Conservation (phyloP, 2,329 filamentous ascomycete genomes). For the Colletotrichum eleusines region DNA sequence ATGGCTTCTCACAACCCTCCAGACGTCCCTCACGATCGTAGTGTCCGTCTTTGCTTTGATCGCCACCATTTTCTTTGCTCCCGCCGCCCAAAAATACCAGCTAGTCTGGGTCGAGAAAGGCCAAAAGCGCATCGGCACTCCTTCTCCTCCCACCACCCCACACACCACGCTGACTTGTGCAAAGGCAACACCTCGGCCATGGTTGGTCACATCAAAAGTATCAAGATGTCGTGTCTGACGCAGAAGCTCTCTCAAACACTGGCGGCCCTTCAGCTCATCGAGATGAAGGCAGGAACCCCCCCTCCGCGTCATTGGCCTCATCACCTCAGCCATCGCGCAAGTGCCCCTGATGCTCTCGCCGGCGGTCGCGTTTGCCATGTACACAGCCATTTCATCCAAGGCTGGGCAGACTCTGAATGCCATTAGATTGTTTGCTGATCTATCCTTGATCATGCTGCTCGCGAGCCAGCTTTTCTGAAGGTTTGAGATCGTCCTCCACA, state of each 20-base stretch:
- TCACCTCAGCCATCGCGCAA: conserved; percentile 52
- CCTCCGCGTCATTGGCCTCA: conserved; percentile 50
- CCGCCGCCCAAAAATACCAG: conserved; percentile 48
- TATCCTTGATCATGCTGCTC: conserved; percentile 45
- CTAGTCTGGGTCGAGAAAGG: conserved; percentile 62
- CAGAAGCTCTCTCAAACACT: conserved; percentile 50
- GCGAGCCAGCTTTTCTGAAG: conserved; percentile 51
- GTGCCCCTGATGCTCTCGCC: conserved; percentile 43
- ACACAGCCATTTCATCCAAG: conserved; percentile 17
- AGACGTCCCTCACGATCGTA: conserved; percentile 50
- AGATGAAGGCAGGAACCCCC: conserved; percentile 44
- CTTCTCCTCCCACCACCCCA: conserved; percentile 45
- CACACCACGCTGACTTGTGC: conserved; percentile 25
- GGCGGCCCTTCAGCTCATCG: conserved; percentile 41
- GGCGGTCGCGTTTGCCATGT: conserved; percentile 41
- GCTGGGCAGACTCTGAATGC: conserved; percentile 31
- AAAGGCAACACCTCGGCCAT: conserved; percentile 57
- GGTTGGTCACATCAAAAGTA: conserved; percentile 62
- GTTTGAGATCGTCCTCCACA: conserved; percentile 48
- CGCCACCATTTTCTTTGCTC: conserved; percentile 46
- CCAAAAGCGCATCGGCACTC: conserved; percentile 59
- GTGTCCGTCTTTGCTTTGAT: conserved; percentile 47
- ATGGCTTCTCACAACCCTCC: conserved; percentile 46
- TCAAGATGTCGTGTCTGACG: conserved; percentile 63
- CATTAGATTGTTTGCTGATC: conserved; percentile 42